Evolutionary conservation across 352 stramenopile genomes (phyloP), one percentile per base, ranked within the genome.

Genomic region (Pythium aphanidermatum): DNA sequence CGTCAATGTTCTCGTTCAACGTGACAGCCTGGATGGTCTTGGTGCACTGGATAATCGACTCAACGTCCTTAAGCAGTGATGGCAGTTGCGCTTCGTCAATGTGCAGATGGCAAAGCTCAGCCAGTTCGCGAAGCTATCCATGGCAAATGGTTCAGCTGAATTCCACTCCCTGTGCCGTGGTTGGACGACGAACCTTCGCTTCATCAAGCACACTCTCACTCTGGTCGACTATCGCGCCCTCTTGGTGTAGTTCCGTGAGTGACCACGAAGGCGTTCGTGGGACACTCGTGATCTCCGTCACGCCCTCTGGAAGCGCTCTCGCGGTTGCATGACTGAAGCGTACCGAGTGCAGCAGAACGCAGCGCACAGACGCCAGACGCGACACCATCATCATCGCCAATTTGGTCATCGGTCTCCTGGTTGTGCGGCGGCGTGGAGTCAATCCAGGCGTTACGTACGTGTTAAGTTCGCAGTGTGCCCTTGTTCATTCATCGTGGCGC

Each of bases 41-140:
- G 40, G 81, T 87, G 70, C 81, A 93, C 43, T 93, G 81, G 38
- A 93, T 91, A 36, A 93, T 93, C 20, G 77, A 82, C 59, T 91
- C 78, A 5, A 93, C 81, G 42, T 86, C 81, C 29, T 83, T 81
- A 21, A 93, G 67, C 54, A 93, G 55, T 14, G 54, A 58, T 9
- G 81, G 73, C 13, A 92, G 51, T 51, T 84, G 83, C 5, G 74
- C 65, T 27, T 87, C 68, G 14, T 82, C 73, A 9, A 93, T 70
- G 47, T 90, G 76, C 48, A 93, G 59, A 57, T 93, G 78, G 25
- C 76, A 93, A 26, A 93, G 51, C 61, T 91, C 81, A 0, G 81
- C 81, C 21, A 93, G 47, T 38, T 91, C 80, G 19, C 67, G 72
- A 46, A 93, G 58, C 76, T 91, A 33, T 17, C 34, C 4, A 46